Evolutionary conservation across 257 asterid species (phyloP).

Genomic region (Pogostemon cablin): DNA sequence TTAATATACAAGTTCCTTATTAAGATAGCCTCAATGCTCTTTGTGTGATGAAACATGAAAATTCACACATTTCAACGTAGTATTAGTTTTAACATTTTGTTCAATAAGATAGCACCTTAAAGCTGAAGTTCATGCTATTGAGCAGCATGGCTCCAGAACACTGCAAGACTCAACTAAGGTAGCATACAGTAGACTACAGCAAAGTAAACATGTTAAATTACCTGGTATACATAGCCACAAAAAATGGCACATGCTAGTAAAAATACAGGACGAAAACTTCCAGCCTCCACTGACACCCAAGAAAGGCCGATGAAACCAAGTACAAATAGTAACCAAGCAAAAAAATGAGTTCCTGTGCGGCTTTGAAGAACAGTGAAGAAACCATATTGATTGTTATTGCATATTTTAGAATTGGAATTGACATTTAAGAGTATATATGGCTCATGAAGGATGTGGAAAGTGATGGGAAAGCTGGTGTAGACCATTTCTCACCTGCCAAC

Average conservation of each 20-base stretch:
- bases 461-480: constrained; percentile 4
- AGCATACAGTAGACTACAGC: too few relatives aligned
- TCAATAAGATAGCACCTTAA: too few relatives aligned
- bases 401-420: constrained; percentile 11
- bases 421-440: not conserved
- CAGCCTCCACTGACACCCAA: constrained; percentile 66
- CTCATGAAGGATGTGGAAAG: not conserved
- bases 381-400: constrained; percentile 16
- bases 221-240: constrained; percentile 95
- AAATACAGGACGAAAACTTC: constrained; percentile 54
- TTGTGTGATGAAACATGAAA: too few relatives aligned
- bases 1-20: too few relatives aligned
- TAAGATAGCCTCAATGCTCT: too few relatives aligned
- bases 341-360: constrained; percentile 66
- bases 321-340: constrained; percentile 68
- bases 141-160: too few relatives aligned
- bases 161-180: too few relatives aligned
- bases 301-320: constrained; percentile 73
- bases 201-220: not conserved
- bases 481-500: constrained; percentile 61
- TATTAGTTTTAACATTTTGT: too few relatives aligned
- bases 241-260: constrained; percentile 61
- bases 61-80: too few relatives aligned
- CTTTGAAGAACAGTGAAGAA: constrained; percentile 45
- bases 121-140: too few relatives aligned